Base-by-base conservation (phyloP, 176 grass and related monocot species). In the Typha latifolia region DNA sequence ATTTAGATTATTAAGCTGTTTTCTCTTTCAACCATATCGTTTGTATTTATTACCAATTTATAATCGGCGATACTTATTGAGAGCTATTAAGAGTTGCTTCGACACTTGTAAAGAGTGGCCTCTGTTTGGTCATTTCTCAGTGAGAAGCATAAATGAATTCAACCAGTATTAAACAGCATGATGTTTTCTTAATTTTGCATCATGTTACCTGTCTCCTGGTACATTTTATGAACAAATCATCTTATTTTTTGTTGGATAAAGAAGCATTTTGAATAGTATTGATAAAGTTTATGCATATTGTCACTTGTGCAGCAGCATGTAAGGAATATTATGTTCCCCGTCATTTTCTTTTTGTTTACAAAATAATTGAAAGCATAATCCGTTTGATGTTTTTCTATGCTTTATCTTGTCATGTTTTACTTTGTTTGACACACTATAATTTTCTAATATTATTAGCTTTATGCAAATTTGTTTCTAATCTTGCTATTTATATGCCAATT, bases 101-200 rank as follows among this genome's bases (percentile, higher is more conserved):
- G 49, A 18, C 26, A 20, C 37, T 47, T 31, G 55, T 55, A 68
- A 66, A 10, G 37, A 37, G 47, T 69, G 51, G 49, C 49, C 50
- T 77, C 0, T 26, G 61, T 69, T 77, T 26, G 63, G 66, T 65
- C 52, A 20, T 10, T 69, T n/a, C 1, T 77, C 51, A 77, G 65
- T 62, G 47, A 55, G 63, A 49, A 69, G 63, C 74, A 69, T 77
- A 77, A 15, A 69, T 69, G 43, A 15, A 77, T 64, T 21, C n/a
- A 12, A 7, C 72, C 66, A 69, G 74, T 43, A 77, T 77, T 77
- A 69, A 69, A 77, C 74, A 77, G 66, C 74, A 32, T 61, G 74
- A 69, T 69, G 74, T 68, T 61, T 62, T 61, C 26, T 49, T 77
- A 34, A 12, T 29, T 5, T 4, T 47, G 12, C 66, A 26, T 77